phyloP scores from a whole-genome alignment of 179 eudicot species.

The Beta corolliflora region DNA sequence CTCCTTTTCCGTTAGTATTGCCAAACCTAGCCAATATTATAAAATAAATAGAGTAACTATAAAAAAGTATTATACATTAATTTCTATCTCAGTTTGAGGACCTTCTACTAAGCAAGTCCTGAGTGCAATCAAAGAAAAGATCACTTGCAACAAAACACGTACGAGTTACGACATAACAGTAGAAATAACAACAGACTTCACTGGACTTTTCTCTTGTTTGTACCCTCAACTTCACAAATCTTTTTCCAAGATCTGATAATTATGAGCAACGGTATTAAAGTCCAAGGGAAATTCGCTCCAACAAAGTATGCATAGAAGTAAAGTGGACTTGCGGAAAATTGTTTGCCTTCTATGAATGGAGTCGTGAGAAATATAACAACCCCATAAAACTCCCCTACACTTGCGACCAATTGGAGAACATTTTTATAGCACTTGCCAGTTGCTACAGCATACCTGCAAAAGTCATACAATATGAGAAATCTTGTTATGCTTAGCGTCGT shows the following conservation, averaged over 20 bases:
- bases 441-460: constrained; percentile 76
- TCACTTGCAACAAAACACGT: too few species aligned
- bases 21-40: too few species aligned
- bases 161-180: too few species aligned
- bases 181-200: constrained; percentile 13
- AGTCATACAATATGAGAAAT: too few species aligned
- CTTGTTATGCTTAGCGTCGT: too few species aligned
- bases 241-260: constrained; percentile 68
- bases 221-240: constrained; percentile 60
- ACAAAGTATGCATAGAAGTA: constrained; percentile 72
- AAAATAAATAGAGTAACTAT: too few species aligned
- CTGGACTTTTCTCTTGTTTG: constrained; percentile 52
- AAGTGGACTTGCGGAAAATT: constrained; percentile 49
- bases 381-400: constrained; percentile 79
- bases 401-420: constrained; percentile 65
- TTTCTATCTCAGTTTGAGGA: too few species aligned
- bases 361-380: constrained; percentile 61
- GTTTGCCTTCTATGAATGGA: constrained; percentile 65
- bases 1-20: too few species aligned
- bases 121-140: too few species aligned
- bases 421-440: constrained; percentile 64
- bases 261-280: constrained; percentile 62
- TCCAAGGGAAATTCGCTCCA: constrained; percentile 63
- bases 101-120: too few species aligned
- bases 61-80: too few species aligned